Evolutionary conservation across 2,329 filamentous ascomycete species (phyloP).

Genomic region (Chaetomiaceae sp.): DNA sequence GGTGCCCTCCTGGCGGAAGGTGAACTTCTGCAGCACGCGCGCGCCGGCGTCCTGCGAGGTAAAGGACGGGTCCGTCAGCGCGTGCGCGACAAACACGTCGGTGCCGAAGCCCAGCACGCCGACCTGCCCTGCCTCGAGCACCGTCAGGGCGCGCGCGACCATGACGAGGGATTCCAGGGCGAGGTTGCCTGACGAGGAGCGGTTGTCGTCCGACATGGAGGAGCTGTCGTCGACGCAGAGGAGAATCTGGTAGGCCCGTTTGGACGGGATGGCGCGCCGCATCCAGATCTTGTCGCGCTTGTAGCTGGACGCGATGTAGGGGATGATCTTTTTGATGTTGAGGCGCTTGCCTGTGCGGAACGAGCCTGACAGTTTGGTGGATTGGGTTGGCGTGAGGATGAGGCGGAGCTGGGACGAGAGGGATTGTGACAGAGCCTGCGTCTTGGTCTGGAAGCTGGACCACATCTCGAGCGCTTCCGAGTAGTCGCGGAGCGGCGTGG

Average conservation of each 20-base stretch:
- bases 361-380: slow-evolving; percentile 92
- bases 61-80: slow-evolving; percentile 78
- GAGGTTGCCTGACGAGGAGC: slow-evolving; percentile 62
- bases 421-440: slow-evolving; percentile 79
- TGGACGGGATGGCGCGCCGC: slow-evolving; percentile 84
- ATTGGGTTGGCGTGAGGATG: slow-evolving; percentile 89
- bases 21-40: slow-evolving; percentile 79
- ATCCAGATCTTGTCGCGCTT: slow-evolving; percentile 99
- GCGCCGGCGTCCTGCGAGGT: slow-evolving; percentile 71
- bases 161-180: slow-evolving; percentile 94
- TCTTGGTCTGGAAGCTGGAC: slow-evolving; percentile 77
- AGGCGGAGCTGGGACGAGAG: slow-evolving; percentile 92
- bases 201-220: slow-evolving; percentile 71
- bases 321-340: slow-evolving; percentile 99
- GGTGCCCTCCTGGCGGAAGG: slow-evolving; percentile 79
- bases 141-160: slow-evolving; percentile 77
- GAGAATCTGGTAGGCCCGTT: slow-evolving; percentile 94
- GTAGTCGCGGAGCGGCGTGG: slow-evolving; percentile 44
- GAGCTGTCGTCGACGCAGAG: slow-evolving; percentile 94
- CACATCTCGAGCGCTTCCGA: slow-evolving; percentile 67
- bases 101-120: slow-evolving; percentile 86
- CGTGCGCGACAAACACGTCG: slow-evolving; percentile 77
- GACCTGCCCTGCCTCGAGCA: slow-evolving; percentile 94
- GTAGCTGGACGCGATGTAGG: slow-evolving; percentile 96
- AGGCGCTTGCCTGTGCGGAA: slow-evolving; percentile 97